phyloP scores from a whole-genome alignment of 768 basidiomycete genomes.

The Leccinum variicolor region DNA sequence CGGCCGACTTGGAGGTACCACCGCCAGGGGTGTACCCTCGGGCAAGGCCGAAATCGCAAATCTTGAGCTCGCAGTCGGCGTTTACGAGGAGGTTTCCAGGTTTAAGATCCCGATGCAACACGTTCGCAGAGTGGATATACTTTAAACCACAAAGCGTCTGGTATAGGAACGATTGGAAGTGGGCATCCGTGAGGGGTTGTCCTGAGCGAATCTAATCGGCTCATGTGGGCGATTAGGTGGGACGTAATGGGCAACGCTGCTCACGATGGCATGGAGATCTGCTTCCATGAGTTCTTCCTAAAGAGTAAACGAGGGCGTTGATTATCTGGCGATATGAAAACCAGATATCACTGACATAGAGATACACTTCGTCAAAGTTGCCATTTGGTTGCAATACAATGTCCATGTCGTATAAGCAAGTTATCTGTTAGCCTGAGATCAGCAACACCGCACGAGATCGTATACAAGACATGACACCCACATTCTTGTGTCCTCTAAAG shows the following conservation, averaged over 20 bases:
- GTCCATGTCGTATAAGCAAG: conserved; percentile 97
- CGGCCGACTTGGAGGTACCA: conserved; percentile 66
- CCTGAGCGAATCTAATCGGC: conserved; percentile 70
- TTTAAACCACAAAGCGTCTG: conserved; percentile 98
- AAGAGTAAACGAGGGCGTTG: not conserved
- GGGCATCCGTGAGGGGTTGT: conserved; percentile 85
- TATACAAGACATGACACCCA: conserved; percentile 35
- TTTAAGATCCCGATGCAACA: conserved; percentile 94
- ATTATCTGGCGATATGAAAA: conserved; percentile 1
- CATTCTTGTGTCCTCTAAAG: conserved; percentile 99
- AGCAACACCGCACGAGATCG: conserved; percentile 1
- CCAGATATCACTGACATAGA: conserved; percentile 56
- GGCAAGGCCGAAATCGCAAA: conserved; percentile 98
- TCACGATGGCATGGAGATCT: conserved; percentile 96
- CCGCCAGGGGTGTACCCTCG: conserved; percentile 88
- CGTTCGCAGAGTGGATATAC: conserved; percentile 97
- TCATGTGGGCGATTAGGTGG: conserved; percentile 1
- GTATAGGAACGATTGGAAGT: conserved; percentile 96
- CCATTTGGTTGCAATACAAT: conserved; percentile 90
- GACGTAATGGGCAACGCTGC: conserved; percentile 17
- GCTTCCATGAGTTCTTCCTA: conserved; percentile 99
- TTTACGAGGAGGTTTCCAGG: conserved; percentile 95
- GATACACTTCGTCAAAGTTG: conserved; percentile 95
- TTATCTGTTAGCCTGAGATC: conserved; percentile 57
- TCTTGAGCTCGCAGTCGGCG: conserved; percentile 97